Base-by-base conservation (phyloP, 2,329 filamentous ascomycete species). In the Botrytis porri region DNA sequence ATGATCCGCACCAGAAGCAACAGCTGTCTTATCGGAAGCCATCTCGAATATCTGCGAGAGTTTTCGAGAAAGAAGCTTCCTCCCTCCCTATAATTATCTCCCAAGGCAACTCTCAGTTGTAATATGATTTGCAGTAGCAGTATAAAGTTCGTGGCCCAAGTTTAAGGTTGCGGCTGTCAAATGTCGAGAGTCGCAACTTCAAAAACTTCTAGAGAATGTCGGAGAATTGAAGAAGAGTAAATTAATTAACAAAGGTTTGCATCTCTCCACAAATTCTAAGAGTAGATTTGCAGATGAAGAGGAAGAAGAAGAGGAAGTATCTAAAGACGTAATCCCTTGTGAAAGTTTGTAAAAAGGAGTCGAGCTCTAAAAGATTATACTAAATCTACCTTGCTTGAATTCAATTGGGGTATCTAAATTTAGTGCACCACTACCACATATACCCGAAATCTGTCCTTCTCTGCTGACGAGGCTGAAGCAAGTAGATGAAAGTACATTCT, bases 1-100 rank as follows among this genome's bases (percentile, higher is more conserved):
- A 20, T 75, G 69, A 78, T 90, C 88, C 79, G 87, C 86, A 82
- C 89, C 89, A 57, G 89, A 89, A 82, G 86, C 88, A 82, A 86
- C 83, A 79, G 85, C 83, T 80, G 86, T 84, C 82, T 85, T 86
- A 73, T 86, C 84, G 45, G 78, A 74, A 74, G 80, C 78, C 80
- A 81, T 81, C n/a, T 75, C 77, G 72, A 57, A 41, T 69, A 37
- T 32, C 51, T 69, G 70, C 57, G 29, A 63, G 39, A 20, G 18
- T 41, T 29, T 41, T 29, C 25, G 59, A 70, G 69, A 70, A 45
- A 59, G n/a, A 72, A 25, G 43, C 18, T 37, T 59, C 32, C 32
- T 39, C 51, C 54, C 54, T 62, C 37, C 63, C 63, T 48, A 45
- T 60, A 22, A 29, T 35, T 51, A 60, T 60, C 35, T 67, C 62